Conservation (phyloP, 2,329 filamentous ascomycete genomes). For the Beauveria sp. region DNA sequence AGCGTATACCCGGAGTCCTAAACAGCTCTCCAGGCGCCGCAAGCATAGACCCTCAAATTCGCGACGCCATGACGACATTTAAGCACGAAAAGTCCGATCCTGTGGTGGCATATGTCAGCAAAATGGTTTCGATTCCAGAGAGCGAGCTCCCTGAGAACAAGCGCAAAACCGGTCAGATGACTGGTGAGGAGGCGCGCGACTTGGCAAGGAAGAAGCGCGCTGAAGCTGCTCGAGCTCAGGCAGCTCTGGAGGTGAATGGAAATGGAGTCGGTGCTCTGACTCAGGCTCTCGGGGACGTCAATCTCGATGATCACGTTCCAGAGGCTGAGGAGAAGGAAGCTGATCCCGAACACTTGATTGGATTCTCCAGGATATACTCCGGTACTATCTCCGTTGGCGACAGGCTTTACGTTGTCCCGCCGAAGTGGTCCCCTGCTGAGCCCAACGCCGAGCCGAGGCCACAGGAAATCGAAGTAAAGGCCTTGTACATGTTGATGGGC, state of each 20-base stretch:
- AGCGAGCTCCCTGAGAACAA: conserved; percentile 88
- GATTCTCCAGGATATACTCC: conserved; percentile 90
- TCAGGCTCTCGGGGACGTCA: conserved; percentile 52
- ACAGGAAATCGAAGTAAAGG: conserved; percentile 74
- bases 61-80: conserved; percentile 76
- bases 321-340: conserved; percentile 48
- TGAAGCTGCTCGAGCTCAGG: conserved; percentile 75
- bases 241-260: conserved; percentile 37
- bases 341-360: conserved; percentile 83
- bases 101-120: conserved; percentile 91
- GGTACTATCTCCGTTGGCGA: conserved; percentile 86
- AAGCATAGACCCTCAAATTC: conserved; percentile 60
- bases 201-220: conserved; percentile 81
- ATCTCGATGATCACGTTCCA: conserved; percentile 45
- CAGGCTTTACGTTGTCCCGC: conserved; percentile 80
- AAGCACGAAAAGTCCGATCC: conserved; percentile 63
- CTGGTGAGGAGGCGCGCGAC: conserved; percentile 82
- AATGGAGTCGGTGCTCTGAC: conserved; percentile 48
- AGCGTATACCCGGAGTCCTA: conserved; percentile 71
- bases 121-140: conserved; percentile 93
- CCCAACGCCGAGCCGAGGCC: conserved; percentile 67
- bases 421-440: conserved; percentile 81
- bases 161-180: conserved; percentile 62
- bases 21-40: conserved; percentile 70
- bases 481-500: conserved; percentile 94